These are phyloP conservation scores for Coniferiporia weirii DNA, from an alignment of 1,284 basidiomycete species.

Conservation along the genomic window DNA sequence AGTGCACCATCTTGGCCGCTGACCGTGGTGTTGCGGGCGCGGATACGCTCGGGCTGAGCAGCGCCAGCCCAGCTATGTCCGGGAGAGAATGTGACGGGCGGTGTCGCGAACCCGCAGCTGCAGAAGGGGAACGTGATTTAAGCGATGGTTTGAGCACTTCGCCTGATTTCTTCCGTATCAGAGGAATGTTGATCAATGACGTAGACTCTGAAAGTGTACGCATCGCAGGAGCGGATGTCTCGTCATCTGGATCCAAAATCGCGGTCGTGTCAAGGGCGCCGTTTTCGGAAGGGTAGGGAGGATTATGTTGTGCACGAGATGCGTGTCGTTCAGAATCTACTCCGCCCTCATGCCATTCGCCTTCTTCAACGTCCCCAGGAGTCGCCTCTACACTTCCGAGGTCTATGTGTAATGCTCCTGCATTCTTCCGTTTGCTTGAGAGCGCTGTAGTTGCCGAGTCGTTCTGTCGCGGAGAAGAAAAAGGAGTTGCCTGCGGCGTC, in stretches of 20 bases:
- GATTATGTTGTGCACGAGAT: not conserved
- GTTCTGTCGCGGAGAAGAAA: not conserved
- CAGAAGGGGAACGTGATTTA: slow-evolving; percentile 56
- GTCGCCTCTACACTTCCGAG: not conserved
- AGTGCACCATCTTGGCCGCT: slow-evolving; percentile 79
- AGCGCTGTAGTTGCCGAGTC: not conserved
- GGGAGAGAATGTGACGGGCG: slow-evolving; percentile 14
- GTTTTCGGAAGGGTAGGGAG: not conserved
- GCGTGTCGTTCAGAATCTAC: not conserved
- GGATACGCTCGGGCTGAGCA: slow-evolving; percentile 2
- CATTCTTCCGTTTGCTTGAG: slow-evolving; percentile 1
- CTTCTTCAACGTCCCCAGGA: not conserved
- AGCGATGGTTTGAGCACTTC: slow-evolving; percentile 90
- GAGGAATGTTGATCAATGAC: slow-evolving; percentile 12
- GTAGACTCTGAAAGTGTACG: slow-evolving; percentile 3
- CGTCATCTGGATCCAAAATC: not conserved
- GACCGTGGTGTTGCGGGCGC: slow-evolving; percentile 26
- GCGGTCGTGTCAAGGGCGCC: not conserved
- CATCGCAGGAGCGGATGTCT: not conserved
- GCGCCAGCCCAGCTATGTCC: slow-evolving; percentile 1
- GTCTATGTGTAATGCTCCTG: slow-evolving; percentile 5
- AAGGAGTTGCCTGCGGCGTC: not conserved
- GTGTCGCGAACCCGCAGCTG: slow-evolving; percentile 30
- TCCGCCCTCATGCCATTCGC: not conserved
- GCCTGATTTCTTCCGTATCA: slow-evolving; percentile 87